These are phyloP conservation scores for Periconia digitata DNA, from an alignment of 2,329 filamentous ascomycete genomes.

Conservation along the genomic window DNA sequence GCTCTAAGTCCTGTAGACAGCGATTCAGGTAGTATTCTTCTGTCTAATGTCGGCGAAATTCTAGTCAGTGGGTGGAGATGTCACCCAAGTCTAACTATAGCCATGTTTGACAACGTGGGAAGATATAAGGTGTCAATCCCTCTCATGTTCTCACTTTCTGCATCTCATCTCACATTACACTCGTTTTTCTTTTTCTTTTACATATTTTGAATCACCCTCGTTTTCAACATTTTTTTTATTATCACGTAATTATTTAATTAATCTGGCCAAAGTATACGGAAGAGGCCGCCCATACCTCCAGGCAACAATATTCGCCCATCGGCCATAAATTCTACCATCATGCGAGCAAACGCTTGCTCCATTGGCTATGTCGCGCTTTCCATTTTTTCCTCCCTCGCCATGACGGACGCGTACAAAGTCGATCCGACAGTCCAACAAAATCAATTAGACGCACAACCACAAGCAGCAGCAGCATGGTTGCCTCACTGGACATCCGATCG, in stretches of 20 bases:
- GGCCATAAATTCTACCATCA: neutral
- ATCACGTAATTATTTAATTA: neutral
- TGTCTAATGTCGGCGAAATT: no score
- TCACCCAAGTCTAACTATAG: no score
- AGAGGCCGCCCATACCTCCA: neutral
- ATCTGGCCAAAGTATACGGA: neutral
- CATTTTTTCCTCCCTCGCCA: slow-evolving; percentile 4
- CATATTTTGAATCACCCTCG: no score
- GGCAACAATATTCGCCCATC: neutral
- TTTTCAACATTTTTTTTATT: neutral
- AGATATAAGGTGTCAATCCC: no score
- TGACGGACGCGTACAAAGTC: slow-evolving; percentile 4
- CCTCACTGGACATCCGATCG: slow-evolving; percentile 12
- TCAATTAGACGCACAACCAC: slow-evolving; percentile 7
- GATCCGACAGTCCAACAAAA: slow-evolving; percentile 1
- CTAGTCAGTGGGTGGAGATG: no score
- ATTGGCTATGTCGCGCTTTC: slow-evolving; percentile 7
- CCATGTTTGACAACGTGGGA: no score
- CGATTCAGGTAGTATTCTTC: no score
- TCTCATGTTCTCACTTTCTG: no score
- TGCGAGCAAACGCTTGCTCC: slow-evolving; percentile 9
- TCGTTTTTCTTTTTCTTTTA: no score
- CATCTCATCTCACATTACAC: no score
- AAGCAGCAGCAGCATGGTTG: slow-evolving; percentile 1
- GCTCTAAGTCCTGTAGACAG: no score